Conservation (phyloP, 2,329 filamentous ascomycete genomes). For the Calonectria hawksworthii region DNA sequence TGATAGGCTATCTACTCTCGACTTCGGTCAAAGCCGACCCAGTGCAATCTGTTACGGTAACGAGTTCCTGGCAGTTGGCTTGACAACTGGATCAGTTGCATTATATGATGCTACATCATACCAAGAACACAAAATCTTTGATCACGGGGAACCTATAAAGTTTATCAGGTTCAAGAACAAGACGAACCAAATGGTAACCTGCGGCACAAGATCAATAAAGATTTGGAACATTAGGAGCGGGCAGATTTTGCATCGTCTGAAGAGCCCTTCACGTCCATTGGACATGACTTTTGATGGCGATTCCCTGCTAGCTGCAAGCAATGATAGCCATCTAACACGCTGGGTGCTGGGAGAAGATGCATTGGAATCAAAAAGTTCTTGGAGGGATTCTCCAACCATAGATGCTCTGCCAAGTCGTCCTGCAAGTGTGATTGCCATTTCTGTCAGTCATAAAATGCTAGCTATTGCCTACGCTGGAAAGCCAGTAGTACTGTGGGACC, state of each 20-base stretch:
- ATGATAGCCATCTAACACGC: constrained; percentile 42
- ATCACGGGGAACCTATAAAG: constrained; percentile 48
- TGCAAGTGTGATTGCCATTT: constrained; percentile 46
- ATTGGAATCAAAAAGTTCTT: constrained; percentile 27
- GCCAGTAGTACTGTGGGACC: constrained; percentile 52
- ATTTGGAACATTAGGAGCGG: constrained; percentile 50
- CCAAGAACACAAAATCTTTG: constrained; percentile 44
- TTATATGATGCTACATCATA: constrained; percentile 45
- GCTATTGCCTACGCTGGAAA: constrained; percentile 49
- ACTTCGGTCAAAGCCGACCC: constrained; percentile 41
- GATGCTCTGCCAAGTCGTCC: constrained; percentile 10
- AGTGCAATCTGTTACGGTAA: constrained; percentile 46
- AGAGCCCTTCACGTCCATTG: constrained; percentile 37
- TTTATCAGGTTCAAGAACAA: constrained; percentile 48
- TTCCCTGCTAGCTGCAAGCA: constrained; percentile 44
- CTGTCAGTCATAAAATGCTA: constrained; percentile 47
- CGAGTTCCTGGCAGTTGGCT: constrained; percentile 45
- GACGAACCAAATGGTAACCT: constrained; percentile 46
- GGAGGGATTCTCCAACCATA: constrained; percentile 37
- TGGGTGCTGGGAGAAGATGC: constrained; percentile 45
- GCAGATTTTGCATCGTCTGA: constrained; percentile 41
- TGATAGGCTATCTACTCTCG: constrained; percentile 48
- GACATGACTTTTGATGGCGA: constrained; percentile 45
- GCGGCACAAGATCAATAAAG: constrained; percentile 44
- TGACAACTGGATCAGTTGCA: constrained; percentile 37